phyloP scores from a whole-genome alignment of 1,284 basidiomycete genomes.

The Ustilago crameri region DNA sequence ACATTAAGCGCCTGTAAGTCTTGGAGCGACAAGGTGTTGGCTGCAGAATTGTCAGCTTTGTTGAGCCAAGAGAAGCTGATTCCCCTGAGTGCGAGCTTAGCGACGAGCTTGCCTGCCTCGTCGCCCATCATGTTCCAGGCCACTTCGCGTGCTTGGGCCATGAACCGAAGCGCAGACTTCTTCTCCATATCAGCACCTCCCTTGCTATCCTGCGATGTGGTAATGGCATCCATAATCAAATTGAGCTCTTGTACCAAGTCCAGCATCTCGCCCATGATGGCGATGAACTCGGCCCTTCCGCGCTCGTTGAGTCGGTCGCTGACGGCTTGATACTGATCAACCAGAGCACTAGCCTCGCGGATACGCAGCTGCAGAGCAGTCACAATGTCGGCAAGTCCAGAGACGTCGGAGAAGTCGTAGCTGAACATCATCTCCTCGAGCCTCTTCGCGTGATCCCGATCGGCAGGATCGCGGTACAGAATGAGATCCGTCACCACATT shows the following conservation, averaged over 20 bases:
- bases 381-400: conserved; percentile 77
- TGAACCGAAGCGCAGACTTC: conserved; percentile 80
- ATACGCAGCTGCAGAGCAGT: conserved; percentile 80
- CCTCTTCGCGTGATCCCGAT: conserved; percentile 61
- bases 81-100: conserved; percentile 84
- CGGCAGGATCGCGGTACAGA: conserved; percentile 84
- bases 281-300: conserved; percentile 73
- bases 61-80: conserved; percentile 86
- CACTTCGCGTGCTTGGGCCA: conserved; percentile 85
- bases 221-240: conserved; percentile 88
- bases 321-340: conserved; percentile 61
- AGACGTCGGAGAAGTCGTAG: conserved; percentile 87
- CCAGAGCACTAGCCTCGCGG: conserved; percentile 70
- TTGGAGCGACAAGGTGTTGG: conserved; percentile 80
- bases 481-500: conserved; percentile 84
- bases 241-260: conserved; percentile 83
- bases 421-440: conserved; percentile 83
- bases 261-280: conserved; percentile 79
- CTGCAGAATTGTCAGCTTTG: conserved; percentile 87
- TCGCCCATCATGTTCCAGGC: conserved; percentile 93
- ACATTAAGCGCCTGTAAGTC: conserved; percentile 88
- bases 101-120: conserved; percentile 76
- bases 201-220: conserved; percentile 74
- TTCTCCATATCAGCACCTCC: conserved; percentile 75
- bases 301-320: conserved; percentile 71